Conservation (phyloP, 225 moss, liverwort and hornwort species). For the Bryoerythrophyllum caledonicum region DNA sequence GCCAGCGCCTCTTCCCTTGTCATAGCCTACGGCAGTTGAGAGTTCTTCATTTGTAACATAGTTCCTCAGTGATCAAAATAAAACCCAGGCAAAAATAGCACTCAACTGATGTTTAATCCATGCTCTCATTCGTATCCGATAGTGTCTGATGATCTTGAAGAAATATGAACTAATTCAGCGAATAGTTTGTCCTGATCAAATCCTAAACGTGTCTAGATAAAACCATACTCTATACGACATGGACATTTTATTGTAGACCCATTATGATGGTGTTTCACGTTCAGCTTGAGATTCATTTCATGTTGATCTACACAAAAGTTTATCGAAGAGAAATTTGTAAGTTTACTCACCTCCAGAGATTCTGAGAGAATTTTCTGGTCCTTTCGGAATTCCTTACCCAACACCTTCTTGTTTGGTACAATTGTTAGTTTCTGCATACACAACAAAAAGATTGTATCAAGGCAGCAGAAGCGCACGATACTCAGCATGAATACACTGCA, state of each 20-base stretch:
- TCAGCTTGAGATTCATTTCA: background rate
- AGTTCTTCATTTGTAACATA: conserved; percentile 8
- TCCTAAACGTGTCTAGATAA: background rate
- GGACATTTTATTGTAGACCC: background rate
- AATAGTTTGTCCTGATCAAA: background rate
- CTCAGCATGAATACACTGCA: background rate
- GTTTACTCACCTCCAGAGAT: conserved; percentile 66
- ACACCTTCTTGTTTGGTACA: conserved; percentile 57
- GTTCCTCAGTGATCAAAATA: background rate
- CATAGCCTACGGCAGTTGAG: conserved; percentile 58
- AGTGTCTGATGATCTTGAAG: background rate
- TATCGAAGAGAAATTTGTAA: background rate
- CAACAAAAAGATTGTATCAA: background rate
- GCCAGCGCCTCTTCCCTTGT: conserved; percentile 65
- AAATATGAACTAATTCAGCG: background rate
- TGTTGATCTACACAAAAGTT: background rate
- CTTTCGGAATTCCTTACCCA: conserved; percentile 90
- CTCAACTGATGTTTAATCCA: background rate
- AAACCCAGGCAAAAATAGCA: background rate
- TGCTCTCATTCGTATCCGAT: background rate
- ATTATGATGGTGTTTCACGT: background rate
- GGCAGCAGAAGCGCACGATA: background rate
- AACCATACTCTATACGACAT: background rate
- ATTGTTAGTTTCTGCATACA: conserved; percentile 61
- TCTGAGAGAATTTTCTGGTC: conserved; percentile 72